These are phyloP conservation scores for Pugionium cornutum DNA, from an alignment of 345 rosid genomes.

Conservation along the genomic window DNA sequence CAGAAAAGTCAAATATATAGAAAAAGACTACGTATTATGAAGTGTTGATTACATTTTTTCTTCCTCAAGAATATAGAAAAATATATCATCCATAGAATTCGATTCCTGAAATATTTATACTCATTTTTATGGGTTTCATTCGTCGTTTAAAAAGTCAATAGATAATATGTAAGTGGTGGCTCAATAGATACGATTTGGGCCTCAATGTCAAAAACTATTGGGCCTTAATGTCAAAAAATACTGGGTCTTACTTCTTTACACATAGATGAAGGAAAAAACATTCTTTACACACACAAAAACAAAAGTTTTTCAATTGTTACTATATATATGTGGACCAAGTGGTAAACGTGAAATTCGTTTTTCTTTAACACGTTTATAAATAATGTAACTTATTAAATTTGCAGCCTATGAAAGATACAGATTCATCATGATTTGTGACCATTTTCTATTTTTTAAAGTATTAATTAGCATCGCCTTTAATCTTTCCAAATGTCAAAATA, in stretches of 20 bases:
- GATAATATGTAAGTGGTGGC: too few relatives aligned
- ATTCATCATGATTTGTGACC: background rate
- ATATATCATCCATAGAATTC: background rate
- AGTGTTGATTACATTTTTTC: background rate
- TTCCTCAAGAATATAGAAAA: background rate
- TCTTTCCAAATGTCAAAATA: background rate
- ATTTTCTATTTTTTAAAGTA: too few relatives aligned
- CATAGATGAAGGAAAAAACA: background rate
- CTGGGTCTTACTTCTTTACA: too few relatives aligned
- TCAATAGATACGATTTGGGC: background rate
- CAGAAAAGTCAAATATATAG: slow-evolving; percentile 6
- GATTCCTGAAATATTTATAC: background rate
- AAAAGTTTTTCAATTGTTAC: background rate
- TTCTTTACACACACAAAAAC: background rate
- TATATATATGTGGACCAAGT: background rate
- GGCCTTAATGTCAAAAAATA: background rate
- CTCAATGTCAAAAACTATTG: background rate
- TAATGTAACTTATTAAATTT: background rate
- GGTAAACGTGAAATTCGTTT: background rate
- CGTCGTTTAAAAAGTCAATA: too few relatives aligned
- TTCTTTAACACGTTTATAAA: background rate
- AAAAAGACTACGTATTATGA: slow-evolving; percentile 3
- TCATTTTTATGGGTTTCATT: too few relatives aligned
- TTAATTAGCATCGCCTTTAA: background rate
- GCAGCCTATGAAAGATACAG: background rate